Base-by-base conservation (phyloP, 208 protist species). In the Trypanosoma lewisi region DNA sequence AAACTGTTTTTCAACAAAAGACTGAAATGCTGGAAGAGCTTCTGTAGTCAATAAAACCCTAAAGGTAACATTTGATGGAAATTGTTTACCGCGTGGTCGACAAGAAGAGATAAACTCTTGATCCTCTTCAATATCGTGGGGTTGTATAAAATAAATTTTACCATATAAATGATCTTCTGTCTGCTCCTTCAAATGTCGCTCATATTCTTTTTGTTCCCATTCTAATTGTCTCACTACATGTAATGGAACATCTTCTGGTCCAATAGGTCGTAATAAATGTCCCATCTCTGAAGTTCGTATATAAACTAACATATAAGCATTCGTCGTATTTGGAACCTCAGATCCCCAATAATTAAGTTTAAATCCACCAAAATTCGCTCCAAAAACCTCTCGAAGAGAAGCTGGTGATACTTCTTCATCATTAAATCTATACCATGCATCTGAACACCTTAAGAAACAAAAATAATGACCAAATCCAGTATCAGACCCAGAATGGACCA, bases 291-390 rank as follows among this genome's bases (percentile, higher is more conserved):
- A 83, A 5, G 85, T 93, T 58, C 92, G 80, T 30, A 97, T 79
- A 67, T 97, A 97, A 49, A 94, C 77, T 7, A 97, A 80, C 85
- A 96, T 91, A 70, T 97, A 97, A 33, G 90, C 93, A 51, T 79
- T 96, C 9, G 83, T 75, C 2, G 77, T 85, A 33, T 90, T 82
- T 25, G 89, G 82, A 12, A 92, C 82, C 55, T 89, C 75, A 14
- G 85, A 84, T 12, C 89, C 89, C 87, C 89, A 95, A 72, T 89
- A 93, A 74, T 95, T 95, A 5, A 84, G 58, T 44, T 66, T 77
- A 57, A 72, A 90, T 31, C 89, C 89, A 49, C 89, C 89, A 72
- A 95, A 93, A 62, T 95, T 95, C 39, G 80, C 71, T 25, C 86
- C 89, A 74, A 92, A 95, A 47, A 95, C 91, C 17, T 94, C 77